Evolutionary conservation across 768 basidiomycete species (phyloP).

Genomic region (Termitomyces titanicus): DNA sequence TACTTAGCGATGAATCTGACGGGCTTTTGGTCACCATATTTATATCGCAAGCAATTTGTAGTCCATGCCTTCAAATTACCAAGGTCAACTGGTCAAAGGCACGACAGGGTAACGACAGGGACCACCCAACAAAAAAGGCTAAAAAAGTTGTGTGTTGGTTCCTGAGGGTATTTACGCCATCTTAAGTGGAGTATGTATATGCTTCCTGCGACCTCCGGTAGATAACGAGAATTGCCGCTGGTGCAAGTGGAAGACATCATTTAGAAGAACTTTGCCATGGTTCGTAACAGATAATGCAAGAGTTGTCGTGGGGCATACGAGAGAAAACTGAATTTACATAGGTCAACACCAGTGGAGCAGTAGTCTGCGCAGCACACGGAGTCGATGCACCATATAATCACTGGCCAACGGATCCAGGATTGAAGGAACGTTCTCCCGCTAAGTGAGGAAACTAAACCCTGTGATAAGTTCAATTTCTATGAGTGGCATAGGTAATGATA

Average conservation of each 20-base stretch:
- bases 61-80: too few species aligned
- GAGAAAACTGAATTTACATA: neutral
- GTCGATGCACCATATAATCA: neutral
- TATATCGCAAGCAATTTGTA: neutral
- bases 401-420: neutral
- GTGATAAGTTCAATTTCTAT: neutral
- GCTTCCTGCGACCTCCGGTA: neutral
- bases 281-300: too few species aligned
- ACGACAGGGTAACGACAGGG: conserved; percentile 10
- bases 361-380: too few species aligned
- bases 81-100: too few species aligned
- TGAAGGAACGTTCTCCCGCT: neutral
- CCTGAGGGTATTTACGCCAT: neutral
- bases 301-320: too few species aligned
- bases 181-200: too few species aligned
- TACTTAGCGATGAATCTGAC: too few species aligned
- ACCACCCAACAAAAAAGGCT: neutral
- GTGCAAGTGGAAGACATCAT: too few species aligned
- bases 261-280: too few species aligned
- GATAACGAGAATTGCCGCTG: too few species aligned
- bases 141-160: too few species aligned
- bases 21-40: neutral
- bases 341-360: neutral
- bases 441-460: neutral
- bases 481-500: neutral